These are phyloP conservation scores for Botryotinia narcissicola DNA, from an alignment of 2,329 filamentous ascomycete genomes.

Conservation along the genomic window DNA sequence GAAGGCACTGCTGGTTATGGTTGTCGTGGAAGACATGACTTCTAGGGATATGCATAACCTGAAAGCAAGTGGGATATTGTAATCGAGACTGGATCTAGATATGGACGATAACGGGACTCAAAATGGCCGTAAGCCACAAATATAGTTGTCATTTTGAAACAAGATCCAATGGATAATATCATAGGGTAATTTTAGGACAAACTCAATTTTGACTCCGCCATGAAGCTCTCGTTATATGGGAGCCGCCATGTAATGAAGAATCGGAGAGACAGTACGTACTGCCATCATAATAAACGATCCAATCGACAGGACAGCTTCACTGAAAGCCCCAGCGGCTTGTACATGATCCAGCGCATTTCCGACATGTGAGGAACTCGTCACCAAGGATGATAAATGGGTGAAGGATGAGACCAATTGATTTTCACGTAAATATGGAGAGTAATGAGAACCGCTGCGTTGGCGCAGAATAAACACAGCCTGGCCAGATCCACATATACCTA, in stretches of 20 bases:
- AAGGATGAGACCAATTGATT: background rate
- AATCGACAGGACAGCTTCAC: background rate
- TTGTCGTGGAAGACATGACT: background rate
- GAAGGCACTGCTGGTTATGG: background rate
- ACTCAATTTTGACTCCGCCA: background rate
- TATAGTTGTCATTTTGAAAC: background rate
- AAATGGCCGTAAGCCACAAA: too few relatives aligned
- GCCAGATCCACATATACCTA: background rate
- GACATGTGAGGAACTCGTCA: too few relatives aligned
- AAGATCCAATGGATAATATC: background rate
- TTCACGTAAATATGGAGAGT: background rate
- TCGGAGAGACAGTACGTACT: background rate
- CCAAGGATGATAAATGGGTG: background rate
- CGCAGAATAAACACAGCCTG: background rate
- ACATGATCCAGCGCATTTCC: background rate
- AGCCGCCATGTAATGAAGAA: background rate
- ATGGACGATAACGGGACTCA: too few relatives aligned
- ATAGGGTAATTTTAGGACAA: too few relatives aligned
- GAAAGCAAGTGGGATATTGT: background rate
- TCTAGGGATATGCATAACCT: background rate
- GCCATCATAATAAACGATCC: background rate
- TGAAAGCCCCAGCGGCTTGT: background rate
- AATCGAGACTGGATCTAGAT: background rate
- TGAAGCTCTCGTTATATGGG: background rate
- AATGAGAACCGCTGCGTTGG: background rate